These are phyloP conservation scores for Tulasnella sp. DNA, from an alignment of 768 basidiomycete species.

Conservation along the genomic window DNA sequence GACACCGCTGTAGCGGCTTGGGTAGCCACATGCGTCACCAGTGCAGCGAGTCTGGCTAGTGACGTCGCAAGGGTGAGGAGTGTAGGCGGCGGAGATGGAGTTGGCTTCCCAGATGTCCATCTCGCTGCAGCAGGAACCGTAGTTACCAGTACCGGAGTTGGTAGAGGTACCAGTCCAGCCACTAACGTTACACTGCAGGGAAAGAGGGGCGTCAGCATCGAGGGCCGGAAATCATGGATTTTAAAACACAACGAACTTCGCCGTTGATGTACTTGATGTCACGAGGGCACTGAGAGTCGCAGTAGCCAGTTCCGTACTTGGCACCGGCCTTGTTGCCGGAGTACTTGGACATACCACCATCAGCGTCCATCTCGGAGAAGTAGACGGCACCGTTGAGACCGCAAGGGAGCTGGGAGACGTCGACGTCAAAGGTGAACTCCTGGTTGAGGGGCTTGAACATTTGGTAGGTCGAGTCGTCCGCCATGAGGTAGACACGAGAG, in stretches of 20 bases:
- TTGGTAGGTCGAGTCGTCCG: constrained; percentile 46
- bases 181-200: constrained; percentile 34
- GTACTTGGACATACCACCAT: constrained; percentile 50
- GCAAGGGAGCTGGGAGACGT: constrained; percentile 54
- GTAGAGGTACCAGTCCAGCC: too few species aligned
- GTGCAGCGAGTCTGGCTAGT: too few species aligned
- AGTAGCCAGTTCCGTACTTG: constrained; percentile 61
- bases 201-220: too few species aligned
- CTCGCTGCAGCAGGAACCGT: constrained; percentile 49
- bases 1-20: too few species aligned
- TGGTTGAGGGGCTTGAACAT: constrained; percentile 51
- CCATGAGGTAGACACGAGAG: constrained; percentile 47
- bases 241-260: constrained; percentile 37
- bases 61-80: too few species aligned
- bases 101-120: constrained; percentile 63
- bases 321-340: constrained; percentile 55
- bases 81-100: constrained; percentile 37
- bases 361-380: constrained; percentile 57
- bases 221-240: too few species aligned
- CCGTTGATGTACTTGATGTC: constrained; percentile 61
- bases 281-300: constrained; percentile 57
- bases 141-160: too few species aligned
- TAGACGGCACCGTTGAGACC: constrained; percentile 61
- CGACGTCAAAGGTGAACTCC: constrained; percentile 59
- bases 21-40: too few species aligned